phyloP scores from a whole-genome alignment of 129 eudicot genomes.

The Saposhnikovia divaricata region DNA sequence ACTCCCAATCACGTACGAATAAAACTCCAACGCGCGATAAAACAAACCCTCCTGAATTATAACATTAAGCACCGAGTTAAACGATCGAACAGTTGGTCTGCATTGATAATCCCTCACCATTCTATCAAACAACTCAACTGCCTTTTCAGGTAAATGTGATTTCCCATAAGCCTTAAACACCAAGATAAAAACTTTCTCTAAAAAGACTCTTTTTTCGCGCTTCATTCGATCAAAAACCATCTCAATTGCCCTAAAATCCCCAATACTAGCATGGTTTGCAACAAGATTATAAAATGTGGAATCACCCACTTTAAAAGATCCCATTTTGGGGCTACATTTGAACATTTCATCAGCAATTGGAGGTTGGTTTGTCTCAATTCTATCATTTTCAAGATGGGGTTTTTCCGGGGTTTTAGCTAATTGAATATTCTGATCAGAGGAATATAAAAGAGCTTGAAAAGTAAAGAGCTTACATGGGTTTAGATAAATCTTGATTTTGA shows the following conservation, averaged over 20 bases:
- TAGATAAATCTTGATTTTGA: conserved; percentile 20
- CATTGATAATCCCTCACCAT: conserved; percentile 71
- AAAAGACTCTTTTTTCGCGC: conserved; percentile 47
- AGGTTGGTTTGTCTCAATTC: neutral
- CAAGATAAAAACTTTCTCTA: conserved; percentile 55
- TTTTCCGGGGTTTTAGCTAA: conserved; percentile 16
- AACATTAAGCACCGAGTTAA: conserved; percentile 74
- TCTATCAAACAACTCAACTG: conserved; percentile 64
- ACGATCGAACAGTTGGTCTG: conserved; percentile 69
- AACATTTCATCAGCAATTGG: conserved; percentile 48
- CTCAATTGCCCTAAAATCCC: conserved; percentile 65
- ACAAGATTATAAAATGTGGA: conserved; percentile 71
- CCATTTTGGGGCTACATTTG: conserved; percentile 35
- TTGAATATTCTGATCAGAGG: conserved; percentile 21
- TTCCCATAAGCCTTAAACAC: conserved; percentile 70
- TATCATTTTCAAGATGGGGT: neutral
- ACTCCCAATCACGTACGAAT: conserved; percentile 24
- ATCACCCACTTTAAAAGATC: conserved; percentile 71
- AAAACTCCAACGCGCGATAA: conserved; percentile 48
- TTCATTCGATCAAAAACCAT: conserved; percentile 61
- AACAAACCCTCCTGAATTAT: conserved; percentile 50
- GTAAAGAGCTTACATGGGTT: conserved; percentile 30
- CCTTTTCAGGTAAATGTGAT: conserved; percentile 49
- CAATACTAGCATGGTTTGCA: conserved; percentile 42
- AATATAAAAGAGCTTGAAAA: conserved; percentile 15